A percentile compares a stretch with the other conserved stretches of the same genome.
phyloP scores from a whole-genome alignment of 495 filamentous ascomycete genomes.

The Xylaria venustula region DNA sequence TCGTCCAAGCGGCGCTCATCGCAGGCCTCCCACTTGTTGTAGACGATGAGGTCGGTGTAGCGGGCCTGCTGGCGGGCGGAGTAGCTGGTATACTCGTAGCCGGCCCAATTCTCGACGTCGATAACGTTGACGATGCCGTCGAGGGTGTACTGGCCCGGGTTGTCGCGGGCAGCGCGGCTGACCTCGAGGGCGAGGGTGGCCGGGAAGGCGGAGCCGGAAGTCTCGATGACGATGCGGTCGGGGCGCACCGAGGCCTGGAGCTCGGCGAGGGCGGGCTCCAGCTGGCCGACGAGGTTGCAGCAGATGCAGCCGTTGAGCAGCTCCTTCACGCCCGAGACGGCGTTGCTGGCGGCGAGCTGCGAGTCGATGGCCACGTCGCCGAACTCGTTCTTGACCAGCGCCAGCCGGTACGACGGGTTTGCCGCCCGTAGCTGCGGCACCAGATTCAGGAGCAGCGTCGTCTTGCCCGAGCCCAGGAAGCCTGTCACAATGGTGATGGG shows the following conservation, averaged over 20 bases:
- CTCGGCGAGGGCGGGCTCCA: constrained; percentile 73
- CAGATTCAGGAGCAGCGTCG: constrained; percentile 85
- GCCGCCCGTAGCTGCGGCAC: constrained; percentile 74
- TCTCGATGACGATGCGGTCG: constrained; percentile 92
- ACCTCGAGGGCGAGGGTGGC: constrained; percentile 92
- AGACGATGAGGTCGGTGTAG: constrained; percentile 90
- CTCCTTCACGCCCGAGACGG: constrained; percentile 88
- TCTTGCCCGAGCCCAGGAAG: constrained; percentile 93
- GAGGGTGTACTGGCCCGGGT: constrained; percentile 63
- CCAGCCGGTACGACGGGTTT: constrained; percentile 71
- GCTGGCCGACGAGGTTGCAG: constrained; percentile 93
- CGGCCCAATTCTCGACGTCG: constrained; percentile 96
- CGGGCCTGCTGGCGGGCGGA: constrained; percentile 82
- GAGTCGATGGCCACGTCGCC: constrained; percentile 92
- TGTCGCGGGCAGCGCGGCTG: constrained; percentile 69
- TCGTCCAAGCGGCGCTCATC: constrained; percentile 74
- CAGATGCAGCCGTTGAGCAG: constrained; percentile 96
- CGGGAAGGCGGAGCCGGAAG: constrained; percentile 81
- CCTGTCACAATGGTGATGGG: constrained; percentile 94
- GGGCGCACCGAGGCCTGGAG: constrained; percentile 60
- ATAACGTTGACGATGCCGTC: constrained; percentile 93
- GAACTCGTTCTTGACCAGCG: constrained; percentile 98
- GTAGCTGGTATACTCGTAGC: constrained; percentile 88
- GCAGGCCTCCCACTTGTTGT: constrained; percentile 91
- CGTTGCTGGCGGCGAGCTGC: constrained; percentile 74